phyloP scores from a whole-genome alignment of 1,284 basidiomycete species.

The Calocybe gambosa region DNA sequence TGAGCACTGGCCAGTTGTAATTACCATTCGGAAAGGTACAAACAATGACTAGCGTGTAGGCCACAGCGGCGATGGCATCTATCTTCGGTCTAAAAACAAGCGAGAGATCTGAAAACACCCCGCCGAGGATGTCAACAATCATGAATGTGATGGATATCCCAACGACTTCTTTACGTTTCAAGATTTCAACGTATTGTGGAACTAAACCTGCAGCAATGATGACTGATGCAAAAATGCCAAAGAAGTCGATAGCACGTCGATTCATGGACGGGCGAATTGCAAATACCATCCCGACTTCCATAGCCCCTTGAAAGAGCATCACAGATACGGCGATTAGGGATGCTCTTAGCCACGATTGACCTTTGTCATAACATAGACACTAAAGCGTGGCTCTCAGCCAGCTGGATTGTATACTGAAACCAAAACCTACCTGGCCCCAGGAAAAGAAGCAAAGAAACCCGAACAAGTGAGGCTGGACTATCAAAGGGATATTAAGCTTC shows the following conservation, averaged over 20 bases:
- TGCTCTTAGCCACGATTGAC: constrained; percentile 28
- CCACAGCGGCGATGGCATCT: constrained; percentile 61
- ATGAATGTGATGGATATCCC: constrained; percentile 74
- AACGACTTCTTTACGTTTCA: constrained; percentile 60
- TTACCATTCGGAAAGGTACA: constrained; percentile 13
- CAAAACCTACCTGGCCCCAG: constrained; percentile 53
- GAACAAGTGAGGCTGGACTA: constrained; percentile 73
- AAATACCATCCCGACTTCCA: constrained; percentile 58
- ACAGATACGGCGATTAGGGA: constrained; percentile 28
- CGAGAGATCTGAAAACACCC: constrained; percentile 66
- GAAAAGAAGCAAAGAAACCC: constrained; percentile 55
- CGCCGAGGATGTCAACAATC: constrained; percentile 65
- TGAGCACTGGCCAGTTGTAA: not conserved
- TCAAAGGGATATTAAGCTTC: constrained; percentile 68
- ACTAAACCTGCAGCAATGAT: constrained; percentile 59
- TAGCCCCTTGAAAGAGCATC: constrained; percentile 42
- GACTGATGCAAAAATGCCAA: constrained; percentile 61
- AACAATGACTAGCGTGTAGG: constrained; percentile 57
- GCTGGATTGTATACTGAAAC: not conserved
- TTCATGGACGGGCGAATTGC: constrained; percentile 37
- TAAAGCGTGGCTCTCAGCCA: constrained; percentile 22
- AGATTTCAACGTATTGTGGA: constrained; percentile 67
- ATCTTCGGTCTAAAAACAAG: constrained; percentile 64
- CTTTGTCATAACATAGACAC: constrained; percentile 57
- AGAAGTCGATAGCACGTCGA: constrained; percentile 47